Evolutionary conservation across 2,329 filamentous ascomycete species (phyloP).

Genomic region (Clarireedia hainanense): DNA sequence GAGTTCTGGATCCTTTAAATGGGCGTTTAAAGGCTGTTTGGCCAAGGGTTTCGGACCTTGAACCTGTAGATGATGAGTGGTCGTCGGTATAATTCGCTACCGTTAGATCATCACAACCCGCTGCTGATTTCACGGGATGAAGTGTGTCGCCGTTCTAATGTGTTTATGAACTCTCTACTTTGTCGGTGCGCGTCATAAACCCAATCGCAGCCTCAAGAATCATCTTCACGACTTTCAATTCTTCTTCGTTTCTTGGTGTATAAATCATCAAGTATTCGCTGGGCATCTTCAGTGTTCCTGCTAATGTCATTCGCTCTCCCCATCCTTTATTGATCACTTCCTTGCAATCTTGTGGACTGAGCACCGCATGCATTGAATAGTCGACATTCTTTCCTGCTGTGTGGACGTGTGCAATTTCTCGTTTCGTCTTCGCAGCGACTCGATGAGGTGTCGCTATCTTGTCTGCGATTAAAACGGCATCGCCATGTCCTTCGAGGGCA

Average conservation of each 20-base stretch:
- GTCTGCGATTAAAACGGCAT: slow-evolving; percentile 17
- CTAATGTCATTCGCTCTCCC: slow-evolving; percentile 22
- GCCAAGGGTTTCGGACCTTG: no score
- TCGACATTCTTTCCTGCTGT: slow-evolving; percentile 15
- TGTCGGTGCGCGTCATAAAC: slow-evolving; percentile 19
- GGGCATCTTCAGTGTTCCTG: slow-evolving; percentile 18
- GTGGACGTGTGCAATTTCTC: slow-evolving; percentile 22
- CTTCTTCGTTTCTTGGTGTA: slow-evolving; percentile 18
- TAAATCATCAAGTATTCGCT: slow-evolving; percentile 21
- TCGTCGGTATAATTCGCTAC: background rate
- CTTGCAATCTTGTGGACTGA: slow-evolving; percentile 22
- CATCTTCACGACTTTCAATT: slow-evolving; percentile 16
- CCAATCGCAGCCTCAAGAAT: slow-evolving; percentile 20
- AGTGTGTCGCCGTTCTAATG: background rate
- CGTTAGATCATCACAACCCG: no score
- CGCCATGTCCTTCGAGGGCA: slow-evolving; percentile 18
- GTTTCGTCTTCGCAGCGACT: slow-evolving; percentile 14
- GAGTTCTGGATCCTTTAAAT: no score
- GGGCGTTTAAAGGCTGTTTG: no score
- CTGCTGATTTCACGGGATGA: background rate
- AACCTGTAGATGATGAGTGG: no score
- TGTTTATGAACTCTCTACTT: no score
- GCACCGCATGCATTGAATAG: slow-evolving; percentile 19
- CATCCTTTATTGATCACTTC: slow-evolving; percentile 21
- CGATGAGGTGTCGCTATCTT: slow-evolving; percentile 15